Evolutionary conservation across 257 asterid genomes (phyloP), one percentile per base, ranked within the genome.

Genomic region (Nicotiana obtusifolia): DNA sequence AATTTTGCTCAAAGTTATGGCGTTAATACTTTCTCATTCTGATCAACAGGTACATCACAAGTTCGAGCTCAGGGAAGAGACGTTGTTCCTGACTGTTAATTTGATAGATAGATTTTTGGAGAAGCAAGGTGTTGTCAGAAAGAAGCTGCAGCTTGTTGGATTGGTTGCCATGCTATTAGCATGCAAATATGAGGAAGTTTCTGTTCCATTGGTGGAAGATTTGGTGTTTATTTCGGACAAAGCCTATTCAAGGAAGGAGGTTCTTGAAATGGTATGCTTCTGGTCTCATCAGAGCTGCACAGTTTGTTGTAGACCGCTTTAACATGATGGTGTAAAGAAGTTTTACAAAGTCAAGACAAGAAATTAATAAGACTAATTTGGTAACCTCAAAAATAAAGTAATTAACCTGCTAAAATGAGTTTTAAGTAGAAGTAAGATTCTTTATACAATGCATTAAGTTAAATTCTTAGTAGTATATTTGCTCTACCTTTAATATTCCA

Each of bases 81-180:
- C 99, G 0, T 66, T 95, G 31, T 95, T 91, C 81, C 91, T 96
- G 20, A 93, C 97, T 0, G 95, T 94, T 2, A 96, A 94, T 77
- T 81, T 95, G 64, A 96, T 94, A 8, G 98, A 96, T 78, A 86
- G 98, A 59, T 96, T 94, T 85, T 86, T 94, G 49, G 98, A 86
- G 69, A 91, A 88, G 86, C 97, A 96, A 85, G 82, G 90, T 9
- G 92, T 96, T 7, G 97, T 87, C 14, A 86, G 97, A 76, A 94
- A 94, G 87, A 96, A 93, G 86, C 83, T 95, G 81, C 99, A 95
- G 91, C 96, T 96, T 6, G 97, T 96, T 11, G 99, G 98, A 5
- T 81, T 96, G 35, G 97, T 93, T 10, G 99, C 98, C 4, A 81
- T 94, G 98, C 93, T 96, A 62, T 82, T 95, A 37, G 98, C 99